Conservation (phyloP, 306 rosid genomes). For the Cucurbita pepo region DNA sequence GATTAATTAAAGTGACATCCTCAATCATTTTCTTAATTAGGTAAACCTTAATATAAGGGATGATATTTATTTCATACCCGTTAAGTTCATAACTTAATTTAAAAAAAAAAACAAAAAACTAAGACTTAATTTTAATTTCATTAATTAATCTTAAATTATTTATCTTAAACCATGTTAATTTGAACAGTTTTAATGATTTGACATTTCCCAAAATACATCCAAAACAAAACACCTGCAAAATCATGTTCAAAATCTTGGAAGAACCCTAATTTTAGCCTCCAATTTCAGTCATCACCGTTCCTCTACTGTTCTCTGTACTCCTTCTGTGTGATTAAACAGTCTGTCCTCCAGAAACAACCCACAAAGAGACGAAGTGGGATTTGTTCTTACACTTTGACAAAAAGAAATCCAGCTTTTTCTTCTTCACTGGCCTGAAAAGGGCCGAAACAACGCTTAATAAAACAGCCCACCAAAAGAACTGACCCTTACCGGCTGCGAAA, state of each 20-base stretch:
- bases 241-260: not conserved
- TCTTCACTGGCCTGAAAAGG: not conserved
- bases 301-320: not conserved
- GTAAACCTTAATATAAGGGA: too few species aligned
- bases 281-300: not conserved
- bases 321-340: not conserved
- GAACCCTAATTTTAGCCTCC: not conserved
- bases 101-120: too few species aligned
- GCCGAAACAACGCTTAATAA: not conserved
- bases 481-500: not conserved
- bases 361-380: not conserved
- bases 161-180: not conserved
- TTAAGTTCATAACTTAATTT: too few species aligned
- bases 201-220: not conserved
- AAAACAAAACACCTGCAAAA: not conserved
- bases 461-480: constrained; percentile 1
- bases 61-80: too few species aligned
- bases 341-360: not conserved
- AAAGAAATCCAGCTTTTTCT: not conserved
- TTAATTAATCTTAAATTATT: too few species aligned
- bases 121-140: too few species aligned
- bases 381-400: not conserved
- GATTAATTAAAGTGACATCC: too few species aligned
- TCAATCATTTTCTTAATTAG: too few species aligned
- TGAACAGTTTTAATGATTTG: not conserved